Conservation (phyloP, 108 stramenopile species). For the Chaetoceros muelleri region DNA sequence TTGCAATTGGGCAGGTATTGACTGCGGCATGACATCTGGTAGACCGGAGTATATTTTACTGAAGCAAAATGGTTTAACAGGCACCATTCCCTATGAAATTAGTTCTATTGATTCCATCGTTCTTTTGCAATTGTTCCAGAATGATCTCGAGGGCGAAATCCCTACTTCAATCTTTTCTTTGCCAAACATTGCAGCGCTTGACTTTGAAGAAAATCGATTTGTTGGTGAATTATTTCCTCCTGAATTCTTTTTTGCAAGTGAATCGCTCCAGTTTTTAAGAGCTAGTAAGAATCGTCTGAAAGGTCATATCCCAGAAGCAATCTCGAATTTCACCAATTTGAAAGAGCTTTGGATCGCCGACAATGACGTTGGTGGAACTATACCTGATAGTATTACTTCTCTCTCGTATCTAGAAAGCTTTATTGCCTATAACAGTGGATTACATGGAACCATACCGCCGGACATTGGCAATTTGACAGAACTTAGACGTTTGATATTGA, state of each 20-base stretch:
- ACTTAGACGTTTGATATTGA: conserved; percentile 32
- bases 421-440: not conserved
- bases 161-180: not conserved
- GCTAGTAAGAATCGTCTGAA: not conserved
- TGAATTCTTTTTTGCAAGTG: not conserved
- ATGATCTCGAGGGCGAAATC: not conserved
- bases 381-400: conserved; percentile 17
- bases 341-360: conserved; percentile 34
- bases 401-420: not conserved
- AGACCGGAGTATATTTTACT: not conserved
- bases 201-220: not conserved
- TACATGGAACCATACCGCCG: conserved; percentile 32
- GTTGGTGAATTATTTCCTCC: not conserved
- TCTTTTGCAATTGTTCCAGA: not conserved
- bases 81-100: conserved; percentile 23
- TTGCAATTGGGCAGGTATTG: not conserved
- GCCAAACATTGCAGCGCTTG: not conserved
- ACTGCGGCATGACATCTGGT: not conserved
- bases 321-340: conserved; percentile 18
- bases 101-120: not conserved
- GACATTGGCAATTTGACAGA: conserved; percentile 12
- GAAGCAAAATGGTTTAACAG: conserved; percentile 22
- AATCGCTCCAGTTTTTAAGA: not conserved
- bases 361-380: conserved; percentile 32
- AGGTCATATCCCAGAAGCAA: not conserved